phyloP scores from a whole-genome alignment of 108 stramenopile species.

The Fistulifera pelliculosa region DNA sequence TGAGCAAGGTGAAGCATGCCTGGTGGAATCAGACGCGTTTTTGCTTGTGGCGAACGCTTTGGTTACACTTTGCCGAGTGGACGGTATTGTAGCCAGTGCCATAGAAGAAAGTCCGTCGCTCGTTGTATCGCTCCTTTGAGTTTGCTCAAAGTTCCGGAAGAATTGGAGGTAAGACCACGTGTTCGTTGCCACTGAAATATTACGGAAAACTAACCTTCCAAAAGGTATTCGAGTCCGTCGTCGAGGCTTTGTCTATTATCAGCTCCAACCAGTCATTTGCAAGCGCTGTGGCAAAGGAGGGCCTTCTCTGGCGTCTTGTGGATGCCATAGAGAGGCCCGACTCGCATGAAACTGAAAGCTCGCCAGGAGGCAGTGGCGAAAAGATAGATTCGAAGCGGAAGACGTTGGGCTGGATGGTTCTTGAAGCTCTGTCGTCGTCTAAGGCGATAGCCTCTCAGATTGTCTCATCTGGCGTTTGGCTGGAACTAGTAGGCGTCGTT shows the following conservation, averaged over 20 bases:
- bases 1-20: too few relatives aligned
- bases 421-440: conserved; percentile 51
- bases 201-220: too few relatives aligned
- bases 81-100: too few relatives aligned
- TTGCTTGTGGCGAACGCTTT: too few relatives aligned
- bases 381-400: conserved; percentile 26
- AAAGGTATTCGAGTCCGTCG: conserved; percentile 30
- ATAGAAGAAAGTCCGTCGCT: neutral
- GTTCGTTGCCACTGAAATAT: conserved; percentile 9
- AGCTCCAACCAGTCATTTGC: conserved; percentile 52
- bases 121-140: conserved; percentile 22
- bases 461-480: conserved; percentile 39
- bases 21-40: too few relatives aligned
- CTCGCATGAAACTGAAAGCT: conserved; percentile 13
- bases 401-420: conserved; percentile 35
- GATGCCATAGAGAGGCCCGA: conserved; percentile 40
- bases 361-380: neutral
- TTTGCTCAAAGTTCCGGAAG: conserved; percentile 41
- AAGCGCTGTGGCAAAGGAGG: conserved; percentile 29
- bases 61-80: too few relatives aligned
- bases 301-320: conserved; percentile 42
- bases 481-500: conserved; percentile 54
- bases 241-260: conserved; percentile 40
- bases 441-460: conserved; percentile 39
- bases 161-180: conserved; percentile 28